Evolutionary conservation across 495 filamentous ascomycete genomes (phyloP), one percentile per base, ranked within the genome.

Genomic region (Xylaria palmicola): DNA sequence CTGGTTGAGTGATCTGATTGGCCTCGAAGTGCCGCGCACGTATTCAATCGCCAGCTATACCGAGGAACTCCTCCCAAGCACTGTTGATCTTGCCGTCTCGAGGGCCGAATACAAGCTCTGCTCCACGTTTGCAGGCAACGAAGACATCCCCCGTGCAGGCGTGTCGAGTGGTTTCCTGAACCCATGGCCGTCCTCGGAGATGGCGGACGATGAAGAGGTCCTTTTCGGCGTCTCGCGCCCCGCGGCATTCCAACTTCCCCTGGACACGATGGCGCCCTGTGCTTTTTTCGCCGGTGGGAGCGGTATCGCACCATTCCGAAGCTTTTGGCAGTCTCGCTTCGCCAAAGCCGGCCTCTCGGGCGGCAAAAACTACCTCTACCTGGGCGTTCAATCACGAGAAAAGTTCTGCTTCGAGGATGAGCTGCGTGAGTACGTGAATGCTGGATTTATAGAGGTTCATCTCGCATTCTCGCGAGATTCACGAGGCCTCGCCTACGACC

Each of bases 391-490:
- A 62, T 79, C 74, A 27, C 72, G 80, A 22, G 76, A 78, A 22
- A 82, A 80, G 53, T 78, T 82, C 24, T 75, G 77, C 57, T 81
- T 81, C 62, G 78, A 82, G 36, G 74, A 79, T 2, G 80, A 81
- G 58, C 70, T 82, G 45, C 72, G 76, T 7, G 69, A 78, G 0
- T 75, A 79, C 26, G 69, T 81, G 41, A 74, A 76, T 13, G 72
- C 78, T 6, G 77, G 78, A n/a, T 70, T 75, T 24, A 74, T 81
- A 63, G 80, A 82, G 58, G 72, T 81, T 1, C 75, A 81, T 47
- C 74, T 80, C 5, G 78, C 78, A 3, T 82, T 82, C 60, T 82
- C 80, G 0, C 65, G 80, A 2, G 80, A 82, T 60, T 68, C 65
- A 1, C 70, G 72, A 9, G 80, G 78, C 20, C 72, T 82, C 3